Evolutionary conservation across 2,329 filamentous ascomycete genomes (phyloP).

Genomic region (Dothiorella sarmentorum): DNA sequence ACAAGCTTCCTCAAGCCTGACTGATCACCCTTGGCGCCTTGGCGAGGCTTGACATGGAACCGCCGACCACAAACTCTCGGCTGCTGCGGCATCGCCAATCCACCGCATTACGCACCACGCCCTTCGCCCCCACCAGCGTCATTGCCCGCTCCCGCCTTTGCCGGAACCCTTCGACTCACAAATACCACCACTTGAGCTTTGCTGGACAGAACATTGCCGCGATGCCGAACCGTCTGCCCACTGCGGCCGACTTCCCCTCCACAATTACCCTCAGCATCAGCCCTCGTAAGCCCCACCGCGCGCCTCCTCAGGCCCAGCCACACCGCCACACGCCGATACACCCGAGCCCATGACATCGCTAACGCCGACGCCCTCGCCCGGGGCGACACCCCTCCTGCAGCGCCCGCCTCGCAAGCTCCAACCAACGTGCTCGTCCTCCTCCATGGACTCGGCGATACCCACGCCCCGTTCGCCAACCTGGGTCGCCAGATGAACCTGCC

Average conservation of each 20-base stretch:
- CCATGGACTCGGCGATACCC: constrained; percentile 78
- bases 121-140: neutral
- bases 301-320: constrained; percentile 8
- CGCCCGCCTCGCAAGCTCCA: constrained; percentile 50
- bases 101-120: constrained; percentile 10
- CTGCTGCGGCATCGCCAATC: neutral
- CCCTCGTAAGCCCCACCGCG: constrained; percentile 38
- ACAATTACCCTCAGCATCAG: constrained; percentile 41
- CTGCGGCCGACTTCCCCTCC: constrained; percentile 41
- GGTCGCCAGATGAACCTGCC: constrained; percentile 68
- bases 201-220: constrained; percentile 9
- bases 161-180: neutral
- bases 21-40: neutral
- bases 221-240: constrained; percentile 45
- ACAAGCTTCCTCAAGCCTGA: constrained; percentile 9
- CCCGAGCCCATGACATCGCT: neutral
- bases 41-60: constrained; percentile 5
- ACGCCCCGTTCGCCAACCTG: constrained; percentile 65
- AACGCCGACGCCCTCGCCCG: neutral
- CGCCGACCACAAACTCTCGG: neutral
- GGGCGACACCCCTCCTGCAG: neutral
- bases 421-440: constrained; percentile 77
- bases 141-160: neutral
- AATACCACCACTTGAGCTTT: neutral
- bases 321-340: constrained; percentile 19